Base-by-base conservation (phyloP, 371 early-diverging fungal genomes). In the Rhizomucor miehei region DNA sequence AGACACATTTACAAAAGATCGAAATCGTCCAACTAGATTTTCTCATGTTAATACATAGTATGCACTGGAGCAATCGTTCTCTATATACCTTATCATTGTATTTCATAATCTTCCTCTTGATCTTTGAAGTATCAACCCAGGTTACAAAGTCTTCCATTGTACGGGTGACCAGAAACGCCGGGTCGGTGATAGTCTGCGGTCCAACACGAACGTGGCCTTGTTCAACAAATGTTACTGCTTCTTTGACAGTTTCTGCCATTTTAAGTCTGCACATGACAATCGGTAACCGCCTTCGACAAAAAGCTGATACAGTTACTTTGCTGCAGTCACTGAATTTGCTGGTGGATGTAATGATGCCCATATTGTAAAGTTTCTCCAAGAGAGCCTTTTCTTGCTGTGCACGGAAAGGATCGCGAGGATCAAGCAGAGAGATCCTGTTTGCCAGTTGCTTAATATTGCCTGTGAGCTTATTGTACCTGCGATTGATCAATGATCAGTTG, bases 151-250 rank as follows among this genome's bases (percentile, higher is more conserved):
- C 99, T 68, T 99, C 99, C 92, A 98, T 91, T 43, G 87, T 89
- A 34, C 94, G 76, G 58, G 60, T 73, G 8, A 97, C 95, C 51
- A 97, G 64, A 57, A 86, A 97, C 1, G 97, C 95, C 9, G 97
- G 94, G 59, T 97, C 98, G 5, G 87, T 90, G 24, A 97, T 82
- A 1, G 88, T 86, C 57, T 94, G 86, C 12, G 96, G 92, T 0
- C 99, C 99, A 3, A 99, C 93, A 21, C 98, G 88, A 49, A 97
- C 81, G 75, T 97, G 99, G 14, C 99, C 99, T 64, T 99, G 99
- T 76, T 97, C 95, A 39, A 99, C 88, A 71, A 95, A 92, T 21
- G 87, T 89, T 11, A 90, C 91, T 10, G 99, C 99, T 65, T 96
- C 90, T 54, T 89, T 89, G 44, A 96, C 95, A 35, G 91, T 93